Base-by-base conservation (phyloP, 805 yeast genomes). In the Saccharomycopsis malanga region DNA sequence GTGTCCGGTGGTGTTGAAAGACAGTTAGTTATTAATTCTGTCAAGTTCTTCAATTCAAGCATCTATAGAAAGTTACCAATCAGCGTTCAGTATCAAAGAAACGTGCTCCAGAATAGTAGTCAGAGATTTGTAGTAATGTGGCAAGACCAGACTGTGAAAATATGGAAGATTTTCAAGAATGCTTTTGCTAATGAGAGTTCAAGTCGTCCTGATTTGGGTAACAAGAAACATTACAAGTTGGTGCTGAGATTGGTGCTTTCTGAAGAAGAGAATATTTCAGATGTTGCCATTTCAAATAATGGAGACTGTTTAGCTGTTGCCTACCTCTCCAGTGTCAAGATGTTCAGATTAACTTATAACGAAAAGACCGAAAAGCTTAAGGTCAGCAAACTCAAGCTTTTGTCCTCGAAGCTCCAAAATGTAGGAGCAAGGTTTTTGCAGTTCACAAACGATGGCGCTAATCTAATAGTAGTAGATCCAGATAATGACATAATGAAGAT, bases 1-100 rank as follows among this genome's bases (percentile, higher is more conserved):
- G 79, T 84, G 2, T 81, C 89, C 55, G 95, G 93, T 41, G 95
- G 95, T 57, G 86, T 83, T 18, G 95, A 86, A 58, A 74, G 82
- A 59, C 70, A 78, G 18, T 65, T 87, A 43, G 76, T 76, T 10
- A 63, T 79, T 14, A 83, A 78, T 58, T 77, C 93, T 1, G 65
- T 81, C 23, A 71, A 72, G 24, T 72, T 79, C 48, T 91, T 93
- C 61, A 64, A 71, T 4, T 83, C 78, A 57, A 87, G 89, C 23
- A 77, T 77, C 46, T 81, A 81, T 56, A 71, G 79, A 51, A 87
- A 85, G 61, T 63, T 93, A 29, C 77, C 89, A 22, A 58, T 69
- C 15, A 69, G 79, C 41, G 72, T 73, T 42, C 86, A 83, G 55
- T 77, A 71, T 54, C 60, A 63, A 14, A 72, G 81, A 10, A 77